Conservation (phyloP, 2,329 filamentous ascomycete genomes). For the Cladosporium sp. region DNA sequence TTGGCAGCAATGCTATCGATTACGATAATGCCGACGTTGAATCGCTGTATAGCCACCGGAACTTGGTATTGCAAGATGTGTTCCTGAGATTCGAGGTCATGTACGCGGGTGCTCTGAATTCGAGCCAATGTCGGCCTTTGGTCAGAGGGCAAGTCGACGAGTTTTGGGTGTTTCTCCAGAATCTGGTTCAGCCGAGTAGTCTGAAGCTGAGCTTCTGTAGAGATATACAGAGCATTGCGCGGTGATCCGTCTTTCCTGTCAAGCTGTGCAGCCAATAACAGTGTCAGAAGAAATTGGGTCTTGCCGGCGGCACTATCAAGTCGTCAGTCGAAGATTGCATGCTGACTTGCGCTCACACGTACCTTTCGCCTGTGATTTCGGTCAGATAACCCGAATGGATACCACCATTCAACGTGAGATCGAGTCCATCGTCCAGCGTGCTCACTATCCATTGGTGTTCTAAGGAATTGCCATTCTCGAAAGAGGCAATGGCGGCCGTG, state of each 20-base stretch:
- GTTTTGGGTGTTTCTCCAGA: conserved; percentile 60
- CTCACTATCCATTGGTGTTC: conserved; percentile 61
- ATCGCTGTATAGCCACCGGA: conserved; percentile 72
- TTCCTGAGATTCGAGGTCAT: conserved; percentile 90
- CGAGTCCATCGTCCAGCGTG: conserved; percentile 72
- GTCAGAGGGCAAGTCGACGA: conserved; percentile 43
- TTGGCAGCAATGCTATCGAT: conserved; percentile 93
- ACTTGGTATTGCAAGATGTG: conserved; percentile 92
- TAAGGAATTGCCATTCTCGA: conserved; percentile 35
- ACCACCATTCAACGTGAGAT: conserved; percentile 70
- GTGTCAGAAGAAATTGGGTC: conserved; percentile 83
- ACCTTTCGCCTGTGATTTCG: conserved; percentile 89
- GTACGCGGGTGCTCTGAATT: conserved; percentile 76
- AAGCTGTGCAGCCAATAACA: conserved; percentile 82
- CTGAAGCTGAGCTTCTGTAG: conserved; percentile 81
- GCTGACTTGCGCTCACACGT: conserved; percentile 15
- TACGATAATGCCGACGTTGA: conserved; percentile 75
- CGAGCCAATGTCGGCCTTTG: conserved; percentile 64
- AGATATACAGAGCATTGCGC: conserved; percentile 82
- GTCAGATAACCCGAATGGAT: conserved; percentile 77
- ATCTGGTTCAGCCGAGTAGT: conserved; percentile 80
- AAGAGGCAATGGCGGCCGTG: background rate
- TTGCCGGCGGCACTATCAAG: conserved; percentile 73
- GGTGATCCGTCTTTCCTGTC: conserved; percentile 43
- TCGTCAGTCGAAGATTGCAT: conserved; percentile 10